A percentile compares a stretch with the other conserved stretches of the same genome.
These are phyloP conservation scores for Euptelea pleiosperma DNA, from an alignment of 164 flowering plant species.

Conservation along the genomic window DNA sequence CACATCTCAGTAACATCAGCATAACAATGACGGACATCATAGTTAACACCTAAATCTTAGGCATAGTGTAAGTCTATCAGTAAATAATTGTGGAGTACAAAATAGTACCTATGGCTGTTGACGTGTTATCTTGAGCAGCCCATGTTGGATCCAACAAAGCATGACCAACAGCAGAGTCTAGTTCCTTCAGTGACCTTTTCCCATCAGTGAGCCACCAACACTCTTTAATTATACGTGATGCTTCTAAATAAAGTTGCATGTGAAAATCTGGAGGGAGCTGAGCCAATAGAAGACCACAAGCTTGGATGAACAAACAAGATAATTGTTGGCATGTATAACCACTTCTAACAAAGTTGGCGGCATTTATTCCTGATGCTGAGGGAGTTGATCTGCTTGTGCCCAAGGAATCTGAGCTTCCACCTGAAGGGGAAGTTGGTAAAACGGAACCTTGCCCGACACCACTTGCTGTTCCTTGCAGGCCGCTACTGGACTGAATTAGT, in stretches of 20 bases:
- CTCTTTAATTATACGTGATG: conserved; percentile 79
- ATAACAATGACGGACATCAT: not conserved
- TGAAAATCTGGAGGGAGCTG: conserved; percentile 97
- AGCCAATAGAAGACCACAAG: conserved; percentile 91
- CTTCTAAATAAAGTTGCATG: conserved; percentile 73
- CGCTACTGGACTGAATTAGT: conserved; percentile 79
- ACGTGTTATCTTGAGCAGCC: conserved; percentile 98
- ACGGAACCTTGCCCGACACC: conserved; percentile 60
- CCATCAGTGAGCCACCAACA: conserved; percentile 96
- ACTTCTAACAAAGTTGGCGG: conserved; percentile 76
- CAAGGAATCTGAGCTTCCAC: conserved; percentile 91
- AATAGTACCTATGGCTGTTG: conserved; percentile 83
- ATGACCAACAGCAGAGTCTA: conserved; percentile 92
- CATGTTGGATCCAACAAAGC: conserved; percentile 93
- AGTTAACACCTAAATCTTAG: conserved; percentile 4
- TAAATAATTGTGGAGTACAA: not conserved
- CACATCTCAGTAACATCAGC: not conserved
- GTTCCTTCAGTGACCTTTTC: conserved; percentile 66
- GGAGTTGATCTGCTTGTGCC: conserved; percentile 66
- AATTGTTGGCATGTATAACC: conserved; percentile 90
- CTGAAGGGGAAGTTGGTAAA: conserved; percentile 94
- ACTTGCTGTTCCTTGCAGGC: conserved; percentile 58
- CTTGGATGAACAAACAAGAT: conserved; percentile 91
- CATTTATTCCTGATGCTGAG: conserved; percentile 62
- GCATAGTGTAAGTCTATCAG: not conserved